phyloP scores from a whole-genome alignment of 2,329 filamentous ascomycete species.

The Phyllachora maydis region DNA sequence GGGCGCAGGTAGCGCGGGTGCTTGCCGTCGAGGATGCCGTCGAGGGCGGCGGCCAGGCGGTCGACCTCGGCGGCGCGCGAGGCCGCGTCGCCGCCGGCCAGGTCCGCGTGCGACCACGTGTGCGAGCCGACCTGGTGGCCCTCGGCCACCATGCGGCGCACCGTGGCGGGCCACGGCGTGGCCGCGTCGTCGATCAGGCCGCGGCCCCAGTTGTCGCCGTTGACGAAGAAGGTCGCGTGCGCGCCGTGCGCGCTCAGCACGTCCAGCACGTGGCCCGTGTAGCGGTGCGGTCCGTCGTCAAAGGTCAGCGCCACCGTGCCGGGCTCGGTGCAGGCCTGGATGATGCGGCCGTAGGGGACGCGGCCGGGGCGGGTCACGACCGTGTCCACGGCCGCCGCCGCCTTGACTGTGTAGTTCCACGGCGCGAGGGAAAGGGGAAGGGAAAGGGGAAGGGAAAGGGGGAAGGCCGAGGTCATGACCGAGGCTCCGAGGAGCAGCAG shows the following conservation, averaged over 20 bases:
- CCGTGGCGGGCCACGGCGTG: slow-evolving; percentile 5
- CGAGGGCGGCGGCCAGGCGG: slow-evolving; percentile 11
- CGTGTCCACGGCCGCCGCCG: background rate
- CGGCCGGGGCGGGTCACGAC: background rate
- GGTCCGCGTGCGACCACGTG: slow-evolving; percentile 13
- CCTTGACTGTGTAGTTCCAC: too few relatives aligned
- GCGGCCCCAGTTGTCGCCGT: slow-evolving; percentile 10
- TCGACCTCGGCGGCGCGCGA: slow-evolving; percentile 9
- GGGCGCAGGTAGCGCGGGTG: slow-evolving; percentile 16
- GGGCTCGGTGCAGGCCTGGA: slow-evolving; percentile 8
- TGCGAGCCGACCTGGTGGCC: slow-evolving; percentile 17
- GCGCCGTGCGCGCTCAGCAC: slow-evolving; percentile 9
- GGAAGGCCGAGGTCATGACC: slow-evolving; percentile 1
- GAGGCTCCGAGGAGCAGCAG: too few relatives aligned
- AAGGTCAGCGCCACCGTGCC: slow-evolving; percentile 14
- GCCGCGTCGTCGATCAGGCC: slow-evolving; percentile 9
- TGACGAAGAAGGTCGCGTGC: slow-evolving; percentile 16
- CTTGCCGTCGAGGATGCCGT: slow-evolving; percentile 11
- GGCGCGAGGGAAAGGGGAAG: too few relatives aligned
- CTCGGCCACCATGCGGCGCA: slow-evolving; percentile 11
- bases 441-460: too few relatives aligned
- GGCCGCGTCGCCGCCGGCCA: slow-evolving; percentile 6
- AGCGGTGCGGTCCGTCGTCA: slow-evolving; percentile 14
- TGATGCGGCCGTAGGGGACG: slow-evolving; percentile 5
- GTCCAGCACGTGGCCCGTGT: slow-evolving; percentile 13